Percentiles rank a stretch among this genome's conserved stretches.
These are phyloP conservation scores for Wickerhamomyces subpelliculosus DNA, from an alignment of 805 yeast species.

Conservation along the genomic window DNA sequence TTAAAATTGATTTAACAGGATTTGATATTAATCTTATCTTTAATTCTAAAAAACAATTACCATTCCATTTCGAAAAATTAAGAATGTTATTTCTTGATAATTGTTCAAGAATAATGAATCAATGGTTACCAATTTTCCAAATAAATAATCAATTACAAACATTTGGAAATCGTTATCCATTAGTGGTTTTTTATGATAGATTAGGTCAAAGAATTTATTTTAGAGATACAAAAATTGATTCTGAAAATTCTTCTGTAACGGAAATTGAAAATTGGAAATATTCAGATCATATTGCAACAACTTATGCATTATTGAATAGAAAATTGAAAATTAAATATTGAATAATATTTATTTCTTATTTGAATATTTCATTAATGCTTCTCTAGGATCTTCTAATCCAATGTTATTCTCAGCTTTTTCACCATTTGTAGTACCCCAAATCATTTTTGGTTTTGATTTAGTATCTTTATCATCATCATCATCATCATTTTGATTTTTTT, in stretches of 20 bases:
- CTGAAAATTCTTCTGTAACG: too few relatives aligned
- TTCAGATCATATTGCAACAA: conserved; percentile 2
- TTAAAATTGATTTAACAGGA: conserved; percentile 14
- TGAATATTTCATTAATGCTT: neutral
- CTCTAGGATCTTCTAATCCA: neutral
- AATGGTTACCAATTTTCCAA: conserved; percentile 17
- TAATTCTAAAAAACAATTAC: neutral
- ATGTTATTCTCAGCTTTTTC: neutral
- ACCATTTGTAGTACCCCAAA: conserved; percentile 10
- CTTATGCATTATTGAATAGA: neutral
- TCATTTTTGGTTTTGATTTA: conserved; percentile 5
- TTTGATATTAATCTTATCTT: conserved; percentile 16
- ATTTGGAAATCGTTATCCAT: conserved; percentile 5
- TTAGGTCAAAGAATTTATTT: conserved; percentile 10
- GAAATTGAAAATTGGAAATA: conserved; percentile 4
- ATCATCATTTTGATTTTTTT: neutral
- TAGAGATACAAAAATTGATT: neutral
- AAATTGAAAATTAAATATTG: conserved; percentile 3
- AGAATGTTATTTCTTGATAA: conserved; percentile 22
- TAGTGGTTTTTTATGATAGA: conserved; percentile 15
- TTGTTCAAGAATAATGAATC: conserved; percentile 11
- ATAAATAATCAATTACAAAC: conserved; percentile 5
- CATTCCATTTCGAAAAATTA: conserved; percentile 12
- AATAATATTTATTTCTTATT: neutral
- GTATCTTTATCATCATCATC: neutral